Conservation (phyloP, 768 basidiomycete species). For the Kwoniella bestiolae region DNA sequence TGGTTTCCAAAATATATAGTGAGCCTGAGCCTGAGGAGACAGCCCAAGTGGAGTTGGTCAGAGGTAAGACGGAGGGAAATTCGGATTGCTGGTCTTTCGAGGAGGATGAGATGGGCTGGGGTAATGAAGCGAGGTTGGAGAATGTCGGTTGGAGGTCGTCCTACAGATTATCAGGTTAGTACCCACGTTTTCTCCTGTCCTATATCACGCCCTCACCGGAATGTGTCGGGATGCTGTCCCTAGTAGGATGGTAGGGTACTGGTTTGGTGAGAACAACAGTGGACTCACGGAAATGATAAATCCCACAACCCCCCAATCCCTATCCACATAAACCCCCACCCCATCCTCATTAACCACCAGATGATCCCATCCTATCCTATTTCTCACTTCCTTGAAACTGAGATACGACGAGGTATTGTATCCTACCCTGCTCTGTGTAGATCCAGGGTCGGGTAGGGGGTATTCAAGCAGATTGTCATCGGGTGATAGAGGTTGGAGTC, state of each 20-base stretch:
- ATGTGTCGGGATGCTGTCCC: too few relatives aligned
- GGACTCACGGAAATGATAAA: slow-evolving; percentile 41
- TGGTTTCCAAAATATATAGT: slow-evolving; percentile 38
- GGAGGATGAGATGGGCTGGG: slow-evolving; percentile 41
- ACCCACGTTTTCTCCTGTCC: too few relatives aligned
- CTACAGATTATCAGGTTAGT: slow-evolving; percentile 22
- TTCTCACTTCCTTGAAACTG: slow-evolving; percentile 45
- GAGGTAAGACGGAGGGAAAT: slow-evolving; percentile 36
- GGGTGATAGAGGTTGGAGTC: slow-evolving; percentile 43
- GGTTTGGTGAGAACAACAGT: not conserved
- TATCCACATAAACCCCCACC: slow-evolving; percentile 47
- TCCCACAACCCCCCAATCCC: slow-evolving; percentile 44
- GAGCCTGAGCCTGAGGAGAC: slow-evolving; percentile 40
- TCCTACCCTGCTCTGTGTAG: slow-evolving; percentile 43
- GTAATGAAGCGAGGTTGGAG: slow-evolving; percentile 29
- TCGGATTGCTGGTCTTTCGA: slow-evolving; percentile 32
- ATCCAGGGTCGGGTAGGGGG: slow-evolving; percentile 38
- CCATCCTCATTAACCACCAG: slow-evolving; percentile 25
- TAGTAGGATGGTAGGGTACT: too few relatives aligned
- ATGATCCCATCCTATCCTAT: slow-evolving; percentile 52
- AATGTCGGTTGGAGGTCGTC: slow-evolving; percentile 35
- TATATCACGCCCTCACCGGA: too few relatives aligned
- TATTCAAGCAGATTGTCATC: slow-evolving; percentile 29
- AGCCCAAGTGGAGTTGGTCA: slow-evolving; percentile 33
- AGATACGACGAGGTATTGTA: slow-evolving; percentile 23